These are phyloP conservation scores for Linderniella brevidens DNA, from an alignment of 257 asterid genomes.

Conservation along the genomic window DNA sequence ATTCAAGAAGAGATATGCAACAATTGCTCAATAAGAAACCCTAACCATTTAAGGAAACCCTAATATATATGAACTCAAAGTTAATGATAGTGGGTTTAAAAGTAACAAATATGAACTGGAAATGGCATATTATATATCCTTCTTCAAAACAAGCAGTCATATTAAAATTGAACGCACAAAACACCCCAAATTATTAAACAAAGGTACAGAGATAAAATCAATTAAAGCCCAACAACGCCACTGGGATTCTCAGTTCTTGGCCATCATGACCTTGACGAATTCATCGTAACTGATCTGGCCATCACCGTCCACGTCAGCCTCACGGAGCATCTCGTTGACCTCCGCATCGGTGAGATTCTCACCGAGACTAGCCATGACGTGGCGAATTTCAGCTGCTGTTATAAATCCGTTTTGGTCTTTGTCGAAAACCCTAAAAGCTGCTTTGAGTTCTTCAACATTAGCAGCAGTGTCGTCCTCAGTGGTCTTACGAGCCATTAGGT, in stretches of 20 bases:
- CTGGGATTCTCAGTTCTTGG: not conserved
- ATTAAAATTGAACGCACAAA: too few species aligned
- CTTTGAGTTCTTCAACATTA: conserved; percentile 26
- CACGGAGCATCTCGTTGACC: conserved; percentile 12
- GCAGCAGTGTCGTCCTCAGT: conserved; percentile 22
- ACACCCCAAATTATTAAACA: too few species aligned
- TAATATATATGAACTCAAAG: too few species aligned
- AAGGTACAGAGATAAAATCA: too few species aligned
- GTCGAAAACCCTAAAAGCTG: conserved; percentile 34
- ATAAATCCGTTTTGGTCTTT: conserved; percentile 34
- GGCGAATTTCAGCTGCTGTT: conserved; percentile 19
- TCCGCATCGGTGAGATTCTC: conserved; percentile 14
- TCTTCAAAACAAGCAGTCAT: too few species aligned
- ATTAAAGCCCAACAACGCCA: too few species aligned
- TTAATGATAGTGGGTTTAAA: too few species aligned
- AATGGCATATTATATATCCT: too few species aligned
- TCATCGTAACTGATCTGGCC: conserved; percentile 14
- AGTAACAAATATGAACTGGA: too few species aligned
- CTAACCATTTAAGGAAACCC: too few species aligned
- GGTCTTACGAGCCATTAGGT: conserved; percentile 28
- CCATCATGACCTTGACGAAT: conserved; percentile 14
- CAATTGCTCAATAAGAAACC: too few species aligned
- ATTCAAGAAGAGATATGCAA: too few species aligned
- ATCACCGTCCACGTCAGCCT: conserved; percentile 18
- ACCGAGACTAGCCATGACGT: conserved; percentile 13